These are phyloP conservation scores for Xylariaceae sp. DNA, from an alignment of 2,329 filamentous ascomycete genomes.

Conservation along the genomic window DNA sequence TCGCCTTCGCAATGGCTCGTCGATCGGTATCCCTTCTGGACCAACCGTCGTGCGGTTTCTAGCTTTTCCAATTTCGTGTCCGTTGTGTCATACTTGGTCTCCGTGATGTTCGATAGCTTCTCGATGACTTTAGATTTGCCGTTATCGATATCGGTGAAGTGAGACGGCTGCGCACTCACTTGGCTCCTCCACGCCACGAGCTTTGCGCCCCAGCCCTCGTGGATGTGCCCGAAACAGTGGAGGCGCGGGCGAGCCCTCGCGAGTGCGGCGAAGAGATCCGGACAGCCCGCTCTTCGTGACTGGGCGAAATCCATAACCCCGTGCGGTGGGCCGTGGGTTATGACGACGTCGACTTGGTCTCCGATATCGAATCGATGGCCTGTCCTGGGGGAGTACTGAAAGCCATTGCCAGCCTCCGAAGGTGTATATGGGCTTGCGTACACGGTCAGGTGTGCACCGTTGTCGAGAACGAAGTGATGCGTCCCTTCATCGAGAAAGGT, in stretches of 20 bases:
- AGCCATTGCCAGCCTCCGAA: constrained; percentile 24
- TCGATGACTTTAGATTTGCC: constrained; percentile 45
- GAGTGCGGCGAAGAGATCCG: constrained; percentile 53
- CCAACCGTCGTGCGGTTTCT: background rate
- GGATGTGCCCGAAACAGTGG: constrained; percentile 66
- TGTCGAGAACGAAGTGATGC: constrained; percentile 53
- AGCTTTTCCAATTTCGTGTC: constrained; percentile 4
- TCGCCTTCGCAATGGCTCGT: constrained; percentile 50
- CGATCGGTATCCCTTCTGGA: constrained; percentile 39
- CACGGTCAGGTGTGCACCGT: constrained; percentile 55
- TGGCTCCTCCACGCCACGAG: constrained; percentile 45
- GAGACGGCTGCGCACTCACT: constrained; percentile 51
- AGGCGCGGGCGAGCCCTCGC: constrained; percentile 50
- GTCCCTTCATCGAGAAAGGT: constrained; percentile 57
- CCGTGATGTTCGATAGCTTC: constrained; percentile 39
- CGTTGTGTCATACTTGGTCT: constrained; percentile 30
- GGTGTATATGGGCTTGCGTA: constrained; percentile 63
- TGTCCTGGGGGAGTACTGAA: constrained; percentile 9
- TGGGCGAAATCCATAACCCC: constrained; percentile 55
- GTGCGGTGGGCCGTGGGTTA: constrained; percentile 59
- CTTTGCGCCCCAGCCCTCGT: constrained; percentile 64
- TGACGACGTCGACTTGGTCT: constrained; percentile 51
- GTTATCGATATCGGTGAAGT: constrained; percentile 53
- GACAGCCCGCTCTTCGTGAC: constrained; percentile 48
- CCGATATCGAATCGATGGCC: constrained; percentile 46